phyloP scores from a whole-genome alignment of 2,329 filamentous ascomycete genomes.

The Epichloe baconii region DNA sequence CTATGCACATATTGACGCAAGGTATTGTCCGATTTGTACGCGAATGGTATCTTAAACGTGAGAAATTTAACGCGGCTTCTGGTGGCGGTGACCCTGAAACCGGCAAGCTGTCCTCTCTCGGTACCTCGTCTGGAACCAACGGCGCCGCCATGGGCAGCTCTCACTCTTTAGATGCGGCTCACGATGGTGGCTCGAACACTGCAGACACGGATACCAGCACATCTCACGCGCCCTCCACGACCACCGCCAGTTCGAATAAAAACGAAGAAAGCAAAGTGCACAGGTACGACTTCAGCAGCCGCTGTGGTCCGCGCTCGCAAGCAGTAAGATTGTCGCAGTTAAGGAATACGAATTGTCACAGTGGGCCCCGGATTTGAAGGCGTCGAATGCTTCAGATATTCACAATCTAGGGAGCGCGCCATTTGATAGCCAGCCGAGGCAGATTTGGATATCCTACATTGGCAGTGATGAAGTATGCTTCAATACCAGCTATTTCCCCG shows the following conservation, averaged over 20 bases:
- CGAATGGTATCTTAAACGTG: constrained; percentile 51
- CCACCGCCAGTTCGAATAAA: constrained; percentile 44
- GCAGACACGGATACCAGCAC: constrained; percentile 35
- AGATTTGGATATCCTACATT: constrained; percentile 73
- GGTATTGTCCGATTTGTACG: constrained; percentile 58
- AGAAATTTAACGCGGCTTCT: constrained; percentile 38
- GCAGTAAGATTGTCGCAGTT: constrained; percentile 91
- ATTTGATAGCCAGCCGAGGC: constrained; percentile 55
- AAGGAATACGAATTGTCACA: constrained; percentile 81
- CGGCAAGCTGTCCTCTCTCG: constrained; percentile 33
- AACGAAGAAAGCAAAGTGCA: constrained; percentile 80
- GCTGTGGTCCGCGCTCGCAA: constrained; percentile 86
- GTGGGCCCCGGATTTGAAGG: constrained; percentile 57
- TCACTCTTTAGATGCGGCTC: neutral
- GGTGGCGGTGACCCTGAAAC: constrained; percentile 49
- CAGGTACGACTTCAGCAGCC: constrained; percentile 84
- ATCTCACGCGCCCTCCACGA: constrained; percentile 18
- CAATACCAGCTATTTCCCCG: constrained; percentile 53
- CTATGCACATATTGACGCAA: constrained; percentile 64
- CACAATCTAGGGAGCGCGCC: constrained; percentile 63
- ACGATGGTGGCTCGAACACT: constrained; percentile 32
- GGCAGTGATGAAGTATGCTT: constrained; percentile 68
- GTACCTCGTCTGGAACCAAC: constrained; percentile 3
- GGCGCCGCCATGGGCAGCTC: constrained; percentile 10
- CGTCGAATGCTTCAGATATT: constrained; percentile 62